Evolutionary conservation across 225 moss, liverwort and hornwort species (phyloP).

Genomic region (Sphagnum contortum): DNA sequence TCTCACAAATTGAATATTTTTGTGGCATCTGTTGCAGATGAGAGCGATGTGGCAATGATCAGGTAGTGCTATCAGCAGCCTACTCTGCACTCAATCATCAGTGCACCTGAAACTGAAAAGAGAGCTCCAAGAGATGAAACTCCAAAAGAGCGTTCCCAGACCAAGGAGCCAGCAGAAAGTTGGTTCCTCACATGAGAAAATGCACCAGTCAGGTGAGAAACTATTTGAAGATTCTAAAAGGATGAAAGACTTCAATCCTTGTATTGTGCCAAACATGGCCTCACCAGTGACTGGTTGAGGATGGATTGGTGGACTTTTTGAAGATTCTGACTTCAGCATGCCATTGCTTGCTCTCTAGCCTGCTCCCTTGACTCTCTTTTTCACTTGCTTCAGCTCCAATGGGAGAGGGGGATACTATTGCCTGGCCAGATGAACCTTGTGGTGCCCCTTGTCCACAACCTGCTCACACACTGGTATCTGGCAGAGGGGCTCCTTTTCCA

Average conservation of each 20-base stretch:
- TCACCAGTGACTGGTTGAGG: slow-evolving; percentile 15
- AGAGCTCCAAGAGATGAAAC: slow-evolving; percentile 3
- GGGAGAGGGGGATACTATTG: too few species aligned
- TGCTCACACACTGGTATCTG: slow-evolving; percentile 10
- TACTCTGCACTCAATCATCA: too few species aligned
- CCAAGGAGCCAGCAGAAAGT: slow-evolving; percentile 6
- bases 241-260: slow-evolving; percentile 30
- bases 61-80: too few species aligned
- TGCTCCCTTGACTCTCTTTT: too few species aligned
- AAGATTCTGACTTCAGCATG: too few species aligned
- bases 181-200: neutral
- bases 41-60: too few species aligned
- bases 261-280: slow-evolving; percentile 18
- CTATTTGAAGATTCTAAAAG: slow-evolving; percentile 10
- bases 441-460: slow-evolving; percentile 3
- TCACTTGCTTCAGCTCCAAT: too few species aligned
- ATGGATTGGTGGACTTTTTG: too few species aligned
- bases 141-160: slow-evolving; percentile 5
- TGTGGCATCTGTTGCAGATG: too few species aligned
- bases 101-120: slow-evolving; percentile 1
- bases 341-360: too few species aligned
- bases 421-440: slow-evolving; percentile 11
- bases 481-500: too few species aligned
- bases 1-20: too few species aligned
- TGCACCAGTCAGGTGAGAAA: slow-evolving; percentile 6